Conservation (phyloP, 2,329 filamentous ascomycete species). For the Pyricularia pennisetigena region DNA sequence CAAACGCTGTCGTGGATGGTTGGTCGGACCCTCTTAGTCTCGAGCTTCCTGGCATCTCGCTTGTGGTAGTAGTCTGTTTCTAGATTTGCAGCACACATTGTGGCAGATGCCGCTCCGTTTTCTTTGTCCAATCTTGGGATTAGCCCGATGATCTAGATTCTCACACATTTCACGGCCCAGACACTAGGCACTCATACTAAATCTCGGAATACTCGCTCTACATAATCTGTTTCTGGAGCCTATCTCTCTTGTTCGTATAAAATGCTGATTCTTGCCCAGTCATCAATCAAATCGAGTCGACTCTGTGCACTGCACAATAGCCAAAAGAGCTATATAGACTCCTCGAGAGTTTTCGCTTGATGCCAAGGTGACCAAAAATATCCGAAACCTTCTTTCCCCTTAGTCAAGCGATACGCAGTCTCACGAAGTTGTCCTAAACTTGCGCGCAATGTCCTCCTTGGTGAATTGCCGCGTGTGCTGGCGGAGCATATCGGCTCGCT, state of each 20-base stretch:
- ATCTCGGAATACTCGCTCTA: not conserved
- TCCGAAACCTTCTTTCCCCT: not conserved
- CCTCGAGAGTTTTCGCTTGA: not conserved
- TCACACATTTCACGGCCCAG: too few relatives aligned
- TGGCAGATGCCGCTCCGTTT: too few relatives aligned
- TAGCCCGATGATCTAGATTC: too few relatives aligned
- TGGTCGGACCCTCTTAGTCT: too few relatives aligned
- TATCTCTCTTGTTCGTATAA: not conserved
- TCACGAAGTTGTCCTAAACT: slow-evolving; percentile 28
- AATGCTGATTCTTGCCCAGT: not conserved
- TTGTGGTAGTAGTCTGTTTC: too few relatives aligned
- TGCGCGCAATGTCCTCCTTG: slow-evolving; percentile 51
- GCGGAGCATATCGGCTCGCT: slow-evolving; percentile 52
- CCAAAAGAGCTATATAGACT: not conserved
- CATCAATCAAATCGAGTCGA: not conserved
- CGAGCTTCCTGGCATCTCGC: too few relatives aligned
- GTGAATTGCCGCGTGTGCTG: slow-evolving; percentile 56
- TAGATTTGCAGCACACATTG: too few relatives aligned
- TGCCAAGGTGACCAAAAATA: not conserved
- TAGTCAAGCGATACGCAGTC: not conserved
- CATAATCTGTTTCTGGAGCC: not conserved
- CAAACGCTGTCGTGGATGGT: not conserved
- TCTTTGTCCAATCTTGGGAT: too few relatives aligned
- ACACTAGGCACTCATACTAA: not conserved
- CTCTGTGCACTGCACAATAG: not conserved